Evolutionary conservation across 495 filamentous ascomycete species (phyloP), one percentile per base, ranked within the genome.

Genomic region (Darksidea phi): DNA sequence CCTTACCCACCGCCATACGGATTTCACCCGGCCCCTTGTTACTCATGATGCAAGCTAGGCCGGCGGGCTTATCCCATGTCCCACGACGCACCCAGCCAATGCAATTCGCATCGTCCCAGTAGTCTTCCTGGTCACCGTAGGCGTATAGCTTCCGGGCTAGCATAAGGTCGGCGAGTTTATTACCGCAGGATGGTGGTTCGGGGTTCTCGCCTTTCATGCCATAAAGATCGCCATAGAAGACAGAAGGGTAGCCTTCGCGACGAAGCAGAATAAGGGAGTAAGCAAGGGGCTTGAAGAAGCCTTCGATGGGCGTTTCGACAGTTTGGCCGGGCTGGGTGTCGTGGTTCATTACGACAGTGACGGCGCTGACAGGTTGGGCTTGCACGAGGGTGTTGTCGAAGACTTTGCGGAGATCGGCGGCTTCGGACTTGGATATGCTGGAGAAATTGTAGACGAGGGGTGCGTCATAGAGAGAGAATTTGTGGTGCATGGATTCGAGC

Each of bases 211-310:
- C 80, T 59, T 78, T 71, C 59, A 86, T 84, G n/a, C 87, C 87
- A 68, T 88, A 90, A 10, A 90, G 63, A 63, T 91, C 88, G 28
- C 87, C 87, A 67, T 86, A 90, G 69, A 88, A 91, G 50, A 89
- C 64, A 62, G 86, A 90, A 0, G 88, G 88, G 57, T 85, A 86
- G 34, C 87, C 87, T 12, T 77, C 71, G 37, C 76, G 68, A 21
- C 86, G 84, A 18, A 90, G 81, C 15, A 90, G 82, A 55, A 89
- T 89, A 47, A 76, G 72, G 18, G 70, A 52, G 56, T 77, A 75
- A n/a, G 72, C 75, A 21, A 77, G 61, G 1, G 72, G 59, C 53
- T 74, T 75, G 60, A 76, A 73, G 48, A 64, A 67, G 11, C 59
- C 58, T 48, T 70, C 63, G 42, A 77, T 56, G 10, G 70, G 69